Base-by-base conservation (phyloP, 257 asterid genomes). In the Rauvolfia tetraphylla region DNA sequence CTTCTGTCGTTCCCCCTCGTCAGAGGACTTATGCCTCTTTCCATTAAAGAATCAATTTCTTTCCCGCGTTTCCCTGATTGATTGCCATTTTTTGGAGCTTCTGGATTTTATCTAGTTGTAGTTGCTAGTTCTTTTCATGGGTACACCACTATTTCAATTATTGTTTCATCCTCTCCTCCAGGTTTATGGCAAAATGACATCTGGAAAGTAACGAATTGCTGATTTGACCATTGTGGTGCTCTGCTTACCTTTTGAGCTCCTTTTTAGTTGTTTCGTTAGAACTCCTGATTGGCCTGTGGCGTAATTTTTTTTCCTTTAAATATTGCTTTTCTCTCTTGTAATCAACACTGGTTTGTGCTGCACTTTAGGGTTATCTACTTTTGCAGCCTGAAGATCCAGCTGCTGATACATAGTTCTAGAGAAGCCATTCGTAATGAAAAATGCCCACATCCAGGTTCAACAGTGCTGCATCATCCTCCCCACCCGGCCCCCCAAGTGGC, bases 71-170 rank as follows among this genome's bases (percentile, higher is more conserved):
- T 61, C 22, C 42, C 56, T 48, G 20, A 41, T 42, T 76, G 74
- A 41, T 72, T 71, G 51, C 56, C 33, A 25, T 68, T 42, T 38
- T 36, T 63, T 38, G 67, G 79, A 39, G 27, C 25, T 75, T 54
- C 49, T 73, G 9, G 71, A 44, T 69, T 63, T 65, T 59, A 61
- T 77, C 68, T 81, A 65, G 15, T 65, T 74, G 51, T 53, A 67
- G 70, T 72, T 78, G 79, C 72, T 72, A 51, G 81, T 82, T 71
- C 12, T 75, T 85, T 63, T 73, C 75, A 48, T 74, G 79, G 75
- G 57, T 65, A 3, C 68, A 68, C 76, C 78, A 78, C 71, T 78
- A 75, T 51, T 70, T 41, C 78, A 59, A 39, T 2, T 59, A 74
- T 71, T 80, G 80, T 59, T 31, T 38, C 80, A 44, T 72, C 63